phyloP scores from a whole-genome alignment of 805 yeast genomes.

The Metschnikowia santaceciliae region DNA sequence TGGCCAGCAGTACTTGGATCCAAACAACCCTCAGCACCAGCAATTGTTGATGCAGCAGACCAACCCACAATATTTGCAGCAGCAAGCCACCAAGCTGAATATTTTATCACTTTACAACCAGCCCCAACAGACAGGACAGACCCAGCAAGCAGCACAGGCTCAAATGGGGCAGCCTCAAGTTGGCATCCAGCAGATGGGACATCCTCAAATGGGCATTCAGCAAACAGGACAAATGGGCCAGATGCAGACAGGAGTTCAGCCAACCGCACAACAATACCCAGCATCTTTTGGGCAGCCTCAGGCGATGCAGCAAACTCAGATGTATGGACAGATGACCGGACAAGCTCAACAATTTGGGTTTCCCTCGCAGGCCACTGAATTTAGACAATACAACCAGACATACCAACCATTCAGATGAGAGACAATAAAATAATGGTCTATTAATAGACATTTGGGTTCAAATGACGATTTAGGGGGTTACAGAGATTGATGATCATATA shows the following conservation, averaged over 20 bases:
- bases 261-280: too few species aligned
- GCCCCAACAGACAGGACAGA: conserved; percentile 19
- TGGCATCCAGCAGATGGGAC: not conserved
- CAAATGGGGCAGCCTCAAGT: not conserved
- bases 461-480: too few species aligned
- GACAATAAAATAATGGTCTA: too few species aligned
- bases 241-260: too few species aligned
- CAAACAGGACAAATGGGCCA: not conserved
- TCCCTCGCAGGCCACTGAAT: conserved; percentile 3
- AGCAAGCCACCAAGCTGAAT: conserved; percentile 36
- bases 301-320: not conserved
- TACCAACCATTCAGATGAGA: conserved; percentile 2
- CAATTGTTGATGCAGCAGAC: conserved; percentile 33
- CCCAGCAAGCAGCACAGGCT: conserved; percentile 9
- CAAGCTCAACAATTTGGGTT: not conserved
- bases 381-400: not conserved
- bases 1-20: conserved; percentile 49
- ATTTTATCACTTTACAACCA: conserved; percentile 34
- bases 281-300: not conserved
- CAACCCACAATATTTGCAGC: conserved; percentile 24
- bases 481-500: too few species aligned
- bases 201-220: not conserved
- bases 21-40: conserved; percentile 26
- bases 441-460: too few species aligned
- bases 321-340: conserved; percentile 1